Evolutionary conservation across 768 basidiomycete genomes (phyloP).

Genomic region (Gelatoporia subvermispora): DNA sequence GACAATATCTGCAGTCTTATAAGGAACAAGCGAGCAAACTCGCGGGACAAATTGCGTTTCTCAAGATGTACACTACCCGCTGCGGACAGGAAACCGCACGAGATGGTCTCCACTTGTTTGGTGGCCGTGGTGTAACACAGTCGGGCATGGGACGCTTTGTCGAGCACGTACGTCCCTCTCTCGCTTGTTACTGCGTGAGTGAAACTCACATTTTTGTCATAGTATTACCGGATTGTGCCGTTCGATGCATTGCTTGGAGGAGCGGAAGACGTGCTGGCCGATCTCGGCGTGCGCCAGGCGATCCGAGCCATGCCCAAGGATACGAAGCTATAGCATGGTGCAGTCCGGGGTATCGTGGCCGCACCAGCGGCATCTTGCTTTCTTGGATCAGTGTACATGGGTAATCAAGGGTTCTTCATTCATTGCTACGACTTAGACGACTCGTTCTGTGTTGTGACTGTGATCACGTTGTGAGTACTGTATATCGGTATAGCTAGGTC

Average conservation of each 20-base stretch:
- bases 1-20: conserved; percentile 41
- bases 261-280: conserved; percentile 72
- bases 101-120: conserved; percentile 83
- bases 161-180: conserved; percentile 54
- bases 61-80: conserved; percentile 75
- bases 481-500: too few species aligned
- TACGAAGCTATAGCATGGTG: conserved; percentile 42
- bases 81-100: conserved; percentile 73
- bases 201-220: neutral
- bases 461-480: too few species aligned
- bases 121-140: conserved; percentile 81
- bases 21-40: conserved; percentile 68
- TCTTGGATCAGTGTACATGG: neutral
- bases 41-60: conserved; percentile 76
- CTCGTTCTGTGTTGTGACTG: too few species aligned
- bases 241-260: conserved; percentile 74
- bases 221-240: conserved; percentile 63
- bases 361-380: neutral
- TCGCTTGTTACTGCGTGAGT: neutral
- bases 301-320: conserved; percentile 71
- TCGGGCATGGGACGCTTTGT: conserved; percentile 78
- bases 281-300: conserved; percentile 80
- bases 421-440: too few species aligned
- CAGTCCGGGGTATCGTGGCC: neutral
- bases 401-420: too few species aligned